These are phyloP conservation scores for Fusarium sp. DNA, from an alignment of 2,329 filamentous ascomycete genomes.

Conservation along the genomic window DNA sequence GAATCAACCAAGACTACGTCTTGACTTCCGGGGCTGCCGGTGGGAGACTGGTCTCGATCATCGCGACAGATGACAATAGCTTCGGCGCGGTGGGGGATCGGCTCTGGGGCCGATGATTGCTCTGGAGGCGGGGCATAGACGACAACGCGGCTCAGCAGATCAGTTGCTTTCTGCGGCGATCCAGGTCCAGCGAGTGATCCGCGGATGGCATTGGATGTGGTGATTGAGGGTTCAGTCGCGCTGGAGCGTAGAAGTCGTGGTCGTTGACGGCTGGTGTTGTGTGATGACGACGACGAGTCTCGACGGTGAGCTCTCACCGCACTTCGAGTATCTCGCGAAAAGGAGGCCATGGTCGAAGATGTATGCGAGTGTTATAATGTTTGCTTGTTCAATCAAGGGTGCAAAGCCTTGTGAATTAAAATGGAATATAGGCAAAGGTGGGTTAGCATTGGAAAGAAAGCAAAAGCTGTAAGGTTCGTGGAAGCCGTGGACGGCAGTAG, in stretches of 20 bases:
- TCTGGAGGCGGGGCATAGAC: conserved; percentile 54
- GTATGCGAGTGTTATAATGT: neutral
- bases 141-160: conserved; percentile 66
- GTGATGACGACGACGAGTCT: conserved; percentile 42
- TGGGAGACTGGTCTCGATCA: conserved; percentile 33
- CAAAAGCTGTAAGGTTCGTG: conserved; percentile 9
- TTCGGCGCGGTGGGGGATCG: conserved; percentile 36
- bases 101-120: conserved; percentile 30
- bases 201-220: conserved; percentile 64
- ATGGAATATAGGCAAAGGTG: conserved; percentile 17
- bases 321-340: conserved; percentile 41
- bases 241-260: conserved; percentile 67
- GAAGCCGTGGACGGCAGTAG: conserved; percentile 27
- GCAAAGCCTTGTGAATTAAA: conserved; percentile 17
- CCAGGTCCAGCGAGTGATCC: conserved; percentile 63
- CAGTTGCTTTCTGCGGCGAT: conserved; percentile 63
- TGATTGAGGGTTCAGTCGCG: conserved; percentile 69
- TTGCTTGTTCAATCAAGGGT: conserved; percentile 4
- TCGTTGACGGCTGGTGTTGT: conserved; percentile 53
- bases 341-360: conserved; percentile 39
- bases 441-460: conserved; percentile 31
- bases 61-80: conserved; percentile 41
- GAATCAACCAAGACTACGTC: conserved; percentile 42
- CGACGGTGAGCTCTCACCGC: conserved; percentile 42
- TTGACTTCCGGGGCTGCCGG: conserved; percentile 39